A percentile compares a stretch with the other conserved stretches of the same genome.
Conservation (phyloP, 2,329 filamentous ascomycete genomes). For the Chaetomium olivaceum region DNA sequence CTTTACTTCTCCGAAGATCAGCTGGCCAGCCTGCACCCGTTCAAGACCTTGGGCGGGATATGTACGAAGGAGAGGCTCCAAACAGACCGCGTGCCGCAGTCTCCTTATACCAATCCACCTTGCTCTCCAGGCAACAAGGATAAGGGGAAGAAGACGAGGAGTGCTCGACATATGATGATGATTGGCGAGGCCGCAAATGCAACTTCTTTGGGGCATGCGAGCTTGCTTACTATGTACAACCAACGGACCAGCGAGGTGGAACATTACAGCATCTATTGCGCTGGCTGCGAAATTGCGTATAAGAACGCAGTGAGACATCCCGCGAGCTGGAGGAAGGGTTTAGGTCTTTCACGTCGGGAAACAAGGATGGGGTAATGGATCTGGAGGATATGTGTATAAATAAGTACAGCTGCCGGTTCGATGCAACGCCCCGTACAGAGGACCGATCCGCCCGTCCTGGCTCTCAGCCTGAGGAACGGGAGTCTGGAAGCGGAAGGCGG, state of each 20-base stretch:
- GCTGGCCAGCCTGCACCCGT: constrained; percentile 28
- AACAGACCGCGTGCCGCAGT: constrained; percentile 16
- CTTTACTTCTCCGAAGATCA: constrained; percentile 30
- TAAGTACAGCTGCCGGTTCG: neutral
- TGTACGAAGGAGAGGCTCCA: constrained; percentile 24
- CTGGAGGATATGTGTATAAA: no score
- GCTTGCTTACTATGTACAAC: constrained; percentile 36
- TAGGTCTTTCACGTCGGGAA: neutral
- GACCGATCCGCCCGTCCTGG: neutral
- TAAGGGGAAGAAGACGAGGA: no score
- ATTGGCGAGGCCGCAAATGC: constrained; percentile 19
- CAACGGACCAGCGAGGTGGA: constrained; percentile 33
- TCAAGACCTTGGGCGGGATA: constrained; percentile 37
- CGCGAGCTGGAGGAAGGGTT: constrained; percentile 9
- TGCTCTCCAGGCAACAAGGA: constrained; percentile 5
- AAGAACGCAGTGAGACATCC: no score
- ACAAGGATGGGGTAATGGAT: neutral
- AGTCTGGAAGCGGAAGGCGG: neutral
- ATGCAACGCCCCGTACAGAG: neutral
- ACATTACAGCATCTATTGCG: constrained; percentile 37
- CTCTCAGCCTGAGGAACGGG: neutral
- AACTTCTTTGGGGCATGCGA: constrained; percentile 37
- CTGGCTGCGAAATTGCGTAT: constrained; percentile 38
- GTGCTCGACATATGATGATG: no score
- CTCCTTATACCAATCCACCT: constrained; percentile 12